These are phyloP conservation scores for Hygrophila difformis DNA, from an alignment of 257 asterid species.

Conservation along the genomic window DNA sequence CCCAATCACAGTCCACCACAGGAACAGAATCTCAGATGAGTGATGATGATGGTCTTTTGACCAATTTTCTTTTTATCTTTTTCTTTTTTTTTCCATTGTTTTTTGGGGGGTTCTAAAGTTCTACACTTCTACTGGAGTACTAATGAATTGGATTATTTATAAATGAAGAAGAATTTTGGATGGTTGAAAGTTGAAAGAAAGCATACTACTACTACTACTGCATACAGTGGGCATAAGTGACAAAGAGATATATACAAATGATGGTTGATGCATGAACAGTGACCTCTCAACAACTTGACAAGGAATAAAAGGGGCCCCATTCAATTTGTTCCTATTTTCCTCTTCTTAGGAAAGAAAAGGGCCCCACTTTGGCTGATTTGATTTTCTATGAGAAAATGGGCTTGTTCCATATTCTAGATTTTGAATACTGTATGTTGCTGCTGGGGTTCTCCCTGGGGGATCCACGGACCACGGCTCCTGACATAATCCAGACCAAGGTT, in stretches of 20 bases:
- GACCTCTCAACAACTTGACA: slow-evolving; percentile 27
- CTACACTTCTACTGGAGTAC: slow-evolving; percentile 11
- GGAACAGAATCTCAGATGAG: slow-evolving; percentile 84
- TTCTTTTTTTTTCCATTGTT: not conserved
- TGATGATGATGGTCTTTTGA: slow-evolving; percentile 40
- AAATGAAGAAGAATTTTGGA: too few species aligned
- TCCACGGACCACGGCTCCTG: too few species aligned
- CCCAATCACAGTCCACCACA: slow-evolving; percentile 58
- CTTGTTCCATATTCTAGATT: slow-evolving; percentile 6
- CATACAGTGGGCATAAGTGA: slow-evolving; percentile 17
- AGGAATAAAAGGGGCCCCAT: slow-evolving; percentile 15
- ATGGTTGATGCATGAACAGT: slow-evolving; percentile 15
- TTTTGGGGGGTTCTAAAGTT: slow-evolving; percentile 21
- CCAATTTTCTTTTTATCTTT: slow-evolving; percentile 14
- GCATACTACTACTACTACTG: slow-evolving; percentile 11
- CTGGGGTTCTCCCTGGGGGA: too few species aligned
- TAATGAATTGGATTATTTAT: too few species aligned
- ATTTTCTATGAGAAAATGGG: slow-evolving; percentile 1
- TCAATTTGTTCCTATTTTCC: slow-evolving; percentile 14
- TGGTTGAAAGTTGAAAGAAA: too few species aligned
- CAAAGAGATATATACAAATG: slow-evolving; percentile 7
- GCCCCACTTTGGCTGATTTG: slow-evolving; percentile 17
- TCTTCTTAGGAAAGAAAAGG: slow-evolving; percentile 13
- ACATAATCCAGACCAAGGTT: too few species aligned
- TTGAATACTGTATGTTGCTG: slow-evolving; percentile 5